These are phyloP conservation scores for Xylariaceae sp. DNA, from an alignment of 2,329 filamentous ascomycete genomes.

Conservation along the genomic window DNA sequence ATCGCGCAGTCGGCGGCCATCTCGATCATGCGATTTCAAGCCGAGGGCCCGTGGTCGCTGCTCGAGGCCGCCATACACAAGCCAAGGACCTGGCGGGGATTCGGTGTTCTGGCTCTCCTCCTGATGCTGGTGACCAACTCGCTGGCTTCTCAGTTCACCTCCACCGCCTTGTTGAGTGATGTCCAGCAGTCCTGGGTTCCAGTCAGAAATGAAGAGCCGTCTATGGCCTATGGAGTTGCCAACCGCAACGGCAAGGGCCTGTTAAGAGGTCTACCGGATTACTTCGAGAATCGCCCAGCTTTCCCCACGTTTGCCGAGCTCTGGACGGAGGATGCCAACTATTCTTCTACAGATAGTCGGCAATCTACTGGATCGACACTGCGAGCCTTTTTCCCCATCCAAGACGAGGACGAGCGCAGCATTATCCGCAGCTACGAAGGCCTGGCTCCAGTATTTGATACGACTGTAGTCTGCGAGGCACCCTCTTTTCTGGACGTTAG, in stretches of 20 bases:
- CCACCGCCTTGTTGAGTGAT: background rate
- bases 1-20: background rate
- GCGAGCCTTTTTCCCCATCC: background rate
- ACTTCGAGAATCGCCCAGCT: background rate
- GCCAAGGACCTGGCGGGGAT: background rate
- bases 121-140: background rate
- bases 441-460: background rate
- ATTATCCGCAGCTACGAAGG: background rate
- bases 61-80: background rate
- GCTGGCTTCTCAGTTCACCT: background rate
- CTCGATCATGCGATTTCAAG: background rate
- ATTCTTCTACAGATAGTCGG: background rate
- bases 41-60: background rate
- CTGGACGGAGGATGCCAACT: background rate
- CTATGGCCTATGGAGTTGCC: background rate
- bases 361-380: background rate
- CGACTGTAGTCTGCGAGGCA: background rate
- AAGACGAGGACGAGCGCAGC: background rate
- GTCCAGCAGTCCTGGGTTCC: background rate
- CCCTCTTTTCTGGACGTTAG: background rate
- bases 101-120: background rate
- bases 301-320: background rate
- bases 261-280: background rate
- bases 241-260: background rate
- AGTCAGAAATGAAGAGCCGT: background rate